These are phyloP conservation scores for Coemansia reversa DNA, from an alignment of 192 early-diverging fungal genomes.

Conservation along the genomic window DNA sequence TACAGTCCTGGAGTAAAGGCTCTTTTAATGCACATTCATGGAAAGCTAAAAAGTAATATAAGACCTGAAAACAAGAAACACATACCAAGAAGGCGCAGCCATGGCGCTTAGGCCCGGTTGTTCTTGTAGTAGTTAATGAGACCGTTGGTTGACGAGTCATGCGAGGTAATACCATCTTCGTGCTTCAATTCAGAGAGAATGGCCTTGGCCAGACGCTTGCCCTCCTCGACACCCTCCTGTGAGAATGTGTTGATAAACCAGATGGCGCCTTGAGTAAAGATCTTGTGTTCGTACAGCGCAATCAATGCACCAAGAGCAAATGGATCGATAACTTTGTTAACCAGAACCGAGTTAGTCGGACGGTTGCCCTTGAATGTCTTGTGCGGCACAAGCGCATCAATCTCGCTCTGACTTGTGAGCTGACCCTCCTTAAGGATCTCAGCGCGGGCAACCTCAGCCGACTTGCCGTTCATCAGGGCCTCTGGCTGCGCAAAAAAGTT, in stretches of 20 bases:
- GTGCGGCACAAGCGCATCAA: slow-evolving; percentile 78
- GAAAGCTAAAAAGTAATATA: not conserved
- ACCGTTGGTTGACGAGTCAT: slow-evolving; percentile 95
- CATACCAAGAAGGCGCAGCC: not conserved
- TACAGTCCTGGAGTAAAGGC: not conserved
- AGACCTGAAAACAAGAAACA: not conserved
- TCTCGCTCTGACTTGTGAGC: slow-evolving; percentile 45
- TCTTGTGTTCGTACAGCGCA: slow-evolving; percentile 99
- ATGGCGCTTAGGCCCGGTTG: slow-evolving; percentile 29
- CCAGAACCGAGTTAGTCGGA: slow-evolving; percentile 95
- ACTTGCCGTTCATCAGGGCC: slow-evolving; percentile 94
- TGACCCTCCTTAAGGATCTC: slow-evolving; percentile 72
- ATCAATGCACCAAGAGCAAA: slow-evolving; percentile 88
- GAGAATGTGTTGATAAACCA: slow-evolving; percentile 99
- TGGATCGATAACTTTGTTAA: slow-evolving; percentile 86
- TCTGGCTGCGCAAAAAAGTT: slow-evolving; percentile 99
- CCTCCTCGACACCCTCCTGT: slow-evolving; percentile 95
- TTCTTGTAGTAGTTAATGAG: slow-evolving; percentile 91
- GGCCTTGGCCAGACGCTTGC: slow-evolving; percentile 97
- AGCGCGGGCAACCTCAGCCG: slow-evolving; percentile 69
- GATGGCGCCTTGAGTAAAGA: slow-evolving; percentile 96
- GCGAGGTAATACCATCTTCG: slow-evolving; percentile 58
- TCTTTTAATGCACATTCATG: not conserved
- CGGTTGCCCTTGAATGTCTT: slow-evolving; percentile 98
- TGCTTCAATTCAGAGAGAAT: slow-evolving; percentile 87